phyloP scores from a whole-genome alignment of 169 alveolate genomes.

The Eimeria acervulina region DNA sequence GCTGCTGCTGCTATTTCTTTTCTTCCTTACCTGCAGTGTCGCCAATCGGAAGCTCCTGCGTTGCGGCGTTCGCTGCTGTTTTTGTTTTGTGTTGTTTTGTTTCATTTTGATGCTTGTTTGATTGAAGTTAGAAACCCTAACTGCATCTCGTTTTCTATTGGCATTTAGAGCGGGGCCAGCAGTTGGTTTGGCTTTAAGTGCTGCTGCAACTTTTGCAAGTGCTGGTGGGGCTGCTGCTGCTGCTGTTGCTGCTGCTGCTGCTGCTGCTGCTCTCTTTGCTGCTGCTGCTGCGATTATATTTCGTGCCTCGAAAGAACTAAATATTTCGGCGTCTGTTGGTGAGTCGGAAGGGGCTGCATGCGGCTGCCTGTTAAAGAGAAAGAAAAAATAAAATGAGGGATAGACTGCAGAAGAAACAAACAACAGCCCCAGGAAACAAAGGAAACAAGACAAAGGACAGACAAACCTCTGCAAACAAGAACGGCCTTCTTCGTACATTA shows the following conservation, averaged over 20 bases:
- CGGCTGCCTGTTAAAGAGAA: not conserved
- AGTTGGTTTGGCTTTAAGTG: not conserved
- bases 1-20: not conserved
- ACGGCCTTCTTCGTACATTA: not conserved
- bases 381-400: not conserved
- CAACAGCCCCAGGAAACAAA: not conserved
- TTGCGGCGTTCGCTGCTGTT: not conserved
- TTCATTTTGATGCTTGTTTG: no score
- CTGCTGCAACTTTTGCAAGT: not conserved
- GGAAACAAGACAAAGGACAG: not conserved
- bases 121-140: not conserved
- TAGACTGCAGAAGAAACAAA: not conserved
- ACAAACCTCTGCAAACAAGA: not conserved
- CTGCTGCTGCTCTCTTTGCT: not conserved
- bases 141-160: no score
- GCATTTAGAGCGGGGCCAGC: not conserved
- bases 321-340: not conserved
- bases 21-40: not conserved
- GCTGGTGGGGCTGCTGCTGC: not conserved
- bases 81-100: not conserved
- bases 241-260: not conserved
- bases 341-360: not conserved
- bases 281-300: not conserved
- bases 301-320: not conserved
- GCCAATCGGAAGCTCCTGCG: conserved; percentile 63